Evolutionary conservation across 495 filamentous ascomycete species (phyloP), one percentile per base, ranked within the genome.

Genomic region (Penicillium crystallinum): DNA sequence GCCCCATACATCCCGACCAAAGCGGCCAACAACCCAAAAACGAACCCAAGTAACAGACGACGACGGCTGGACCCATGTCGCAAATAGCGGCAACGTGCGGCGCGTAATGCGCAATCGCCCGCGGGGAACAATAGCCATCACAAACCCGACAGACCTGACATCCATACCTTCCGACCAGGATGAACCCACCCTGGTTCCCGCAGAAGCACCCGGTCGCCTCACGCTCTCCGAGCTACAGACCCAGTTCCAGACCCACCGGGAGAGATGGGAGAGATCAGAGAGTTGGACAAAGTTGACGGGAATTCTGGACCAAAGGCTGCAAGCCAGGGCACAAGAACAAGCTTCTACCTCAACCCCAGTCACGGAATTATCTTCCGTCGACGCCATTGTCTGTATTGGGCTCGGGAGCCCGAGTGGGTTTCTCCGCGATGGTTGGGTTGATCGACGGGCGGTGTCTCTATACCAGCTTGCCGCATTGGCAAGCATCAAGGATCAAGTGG

Each of bases 381-480:
- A 70, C 29, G 46, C 45, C 0, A 67, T 77, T 41, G 63, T 83
- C 6, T 75, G 74, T 45, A 67, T 84, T n/a, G 81, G 81, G 12
- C 67, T 84, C 3, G 80, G 81, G 0, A 82, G 78, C 53, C 64
- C 70, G 10, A 77, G 74, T 27, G 71, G 74, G 4, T 73, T 75
- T 47, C 55, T 72, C 39, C 69, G 71, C 25, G 72, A 65, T 29
- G 71, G 74, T 11, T 75, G 73, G 73, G 71, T 77, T 22, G 74
- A 77, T 61, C 66, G 74, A 3, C 51, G 74, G 15, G 58, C 41
- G 40, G 69, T 77, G 3, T 74, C 75, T 6, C 64, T 76, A 45
- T 78, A 73, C 51, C 85, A 91, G 61, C 74, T 89, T 7, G 83
- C 77, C 2, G 85, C 83, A 14, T 70, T 91, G 49, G 54, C 74